Base-by-base conservation (phyloP, 2,329 filamentous ascomycete genomes). In the Colletotrichum karsti region DNA sequence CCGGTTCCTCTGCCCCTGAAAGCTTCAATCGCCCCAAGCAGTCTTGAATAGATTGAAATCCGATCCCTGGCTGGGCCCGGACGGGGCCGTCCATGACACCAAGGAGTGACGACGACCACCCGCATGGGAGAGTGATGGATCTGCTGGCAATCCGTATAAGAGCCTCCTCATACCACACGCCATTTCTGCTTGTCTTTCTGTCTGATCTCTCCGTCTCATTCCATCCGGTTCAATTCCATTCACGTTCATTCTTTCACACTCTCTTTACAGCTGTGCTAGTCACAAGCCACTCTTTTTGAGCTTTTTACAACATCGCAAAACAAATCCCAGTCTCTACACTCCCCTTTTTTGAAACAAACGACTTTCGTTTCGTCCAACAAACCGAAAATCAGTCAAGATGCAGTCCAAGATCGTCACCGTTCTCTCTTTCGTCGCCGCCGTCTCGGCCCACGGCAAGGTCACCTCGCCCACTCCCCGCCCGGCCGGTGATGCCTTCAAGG, bases 401-500 rank as follows among this genome's bases (percentile, higher is more conserved):
- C 61, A 69, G 56, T 63, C 67, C 67, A 67, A 67, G 62, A 67
- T 70, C 54, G 9, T 69, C 62, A 56, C 69, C 67, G 62, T 69
- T 39, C 67, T 70, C 69, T 64, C 56, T 44, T 56, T 70, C 63
- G 61, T 60, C 44, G 66, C 66, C 60, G 50, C 71, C 60, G 71
- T 68, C 67, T 51, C 71, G 46, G 71, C 69, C 26, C 72, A 74
- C 61, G 72, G 72, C 50, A 71, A 72, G 24, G 67, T 74, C 61
- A 69, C 55, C 22, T 33, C 24, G 12, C 72, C 72, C 13, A 26
- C 68, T 2, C 48, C 72, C 42, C 72, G 72, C 33, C 22, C 44
- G 8, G 64, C 69, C 37, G 72, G 72, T 20, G 67, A 69, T 24
- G 72, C 72, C 51, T 72, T 72, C 71, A 66, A 71, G 69, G 66